Conservation (phyloP, 495 filamentous ascomycete genomes). For the Lichina pygmaea region DNA sequence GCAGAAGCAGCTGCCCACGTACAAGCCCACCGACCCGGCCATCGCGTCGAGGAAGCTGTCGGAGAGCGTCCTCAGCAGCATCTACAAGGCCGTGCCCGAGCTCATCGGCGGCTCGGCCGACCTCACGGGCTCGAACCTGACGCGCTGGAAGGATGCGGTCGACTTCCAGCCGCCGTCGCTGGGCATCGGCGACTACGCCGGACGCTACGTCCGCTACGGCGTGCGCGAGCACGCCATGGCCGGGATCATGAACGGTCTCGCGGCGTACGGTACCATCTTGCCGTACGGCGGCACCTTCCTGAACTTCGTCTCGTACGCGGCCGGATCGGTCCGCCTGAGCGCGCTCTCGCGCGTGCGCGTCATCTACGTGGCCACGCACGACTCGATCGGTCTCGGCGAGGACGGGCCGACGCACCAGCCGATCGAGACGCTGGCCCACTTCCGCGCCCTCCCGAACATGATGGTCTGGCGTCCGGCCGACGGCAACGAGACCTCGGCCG, state of each 20-base stretch:
- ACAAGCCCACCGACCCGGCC: constrained; percentile 67
- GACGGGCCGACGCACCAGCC: constrained; percentile 98
- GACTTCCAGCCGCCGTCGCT: constrained; percentile 89
- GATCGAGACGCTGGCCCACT: constrained; percentile 97
- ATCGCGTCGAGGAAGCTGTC: constrained; percentile 86
- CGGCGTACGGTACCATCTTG: constrained; percentile 84
- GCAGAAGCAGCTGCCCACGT: constrained; percentile 80
- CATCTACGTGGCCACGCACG: constrained; percentile 96
- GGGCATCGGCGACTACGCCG: constrained; percentile 61
- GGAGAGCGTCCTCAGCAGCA: constrained; percentile 72
- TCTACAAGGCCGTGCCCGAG: constrained; percentile 64
- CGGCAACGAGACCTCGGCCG: constrained; percentile 92
- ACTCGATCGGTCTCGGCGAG: constrained; percentile 97
- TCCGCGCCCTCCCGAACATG: constrained; percentile 96
- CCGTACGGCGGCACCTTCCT: constrained; percentile 92
- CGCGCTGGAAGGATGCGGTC: constrained; percentile 82
- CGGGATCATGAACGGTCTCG: constrained; percentile 91
- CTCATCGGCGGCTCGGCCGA: constrained; percentile 90
- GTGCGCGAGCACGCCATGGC: constrained; percentile 96
- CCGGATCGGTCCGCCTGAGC: constrained; percentile 82
- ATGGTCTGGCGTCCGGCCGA: constrained; percentile 99
- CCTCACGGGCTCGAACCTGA: constrained; percentile 96
- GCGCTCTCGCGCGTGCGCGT: constrained; percentile 72
- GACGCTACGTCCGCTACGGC: constrained; percentile 91
- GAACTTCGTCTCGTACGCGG: constrained; percentile 98